Evolutionary conservation across 768 basidiomycete genomes (phyloP), one percentile per base, ranked within the genome.

Genomic region (Gautieria morchelliformis): DNA sequence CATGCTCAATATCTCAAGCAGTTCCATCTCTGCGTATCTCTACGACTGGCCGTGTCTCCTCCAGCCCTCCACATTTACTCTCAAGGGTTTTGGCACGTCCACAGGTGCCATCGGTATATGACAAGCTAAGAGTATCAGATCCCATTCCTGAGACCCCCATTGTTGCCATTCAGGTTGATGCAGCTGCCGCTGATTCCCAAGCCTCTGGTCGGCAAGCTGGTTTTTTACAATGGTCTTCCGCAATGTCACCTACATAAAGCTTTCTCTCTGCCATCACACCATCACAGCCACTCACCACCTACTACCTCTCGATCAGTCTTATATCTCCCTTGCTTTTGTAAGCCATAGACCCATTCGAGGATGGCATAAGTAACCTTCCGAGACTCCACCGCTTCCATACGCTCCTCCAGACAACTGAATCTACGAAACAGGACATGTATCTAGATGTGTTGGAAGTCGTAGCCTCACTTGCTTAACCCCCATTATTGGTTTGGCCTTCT

Each of bases 391-490:
- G 77, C 14, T 73, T 87, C 50, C 74, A 77, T 60, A 74, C 75
- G 12, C 70, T 91, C 14, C 64, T 91, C 30, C 68, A 72, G 24
- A 66, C 78, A 17, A 74, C 89, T 27, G 67, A 81, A 15, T 71
- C 68, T 24, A 69, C 74, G 33, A 92, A 90, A 64, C 73, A 77
- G 0, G 89, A 92, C 66, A 74, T 79, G 4, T 84, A 84, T 65
- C 72, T 81, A 44, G 89, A 92, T 68, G 56, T 89, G 1, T 75
- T 93, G 10, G 81, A 87, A 60, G 75, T 89, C 33, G 72, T 83
- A 30, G 88, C 87, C 14, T 84, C 65, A 81, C 74, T 15, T 92
- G 88, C 63, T 66, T 69, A 14, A 73, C 71, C 24, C 61, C 68
- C 12, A 78, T 91, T 45, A 65, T 67, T 42, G 88, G 83, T 17